These are phyloP conservation scores for Pezicula neosporulosa DNA, from an alignment of 2,329 filamentous ascomycete species.

Conservation along the genomic window DNA sequence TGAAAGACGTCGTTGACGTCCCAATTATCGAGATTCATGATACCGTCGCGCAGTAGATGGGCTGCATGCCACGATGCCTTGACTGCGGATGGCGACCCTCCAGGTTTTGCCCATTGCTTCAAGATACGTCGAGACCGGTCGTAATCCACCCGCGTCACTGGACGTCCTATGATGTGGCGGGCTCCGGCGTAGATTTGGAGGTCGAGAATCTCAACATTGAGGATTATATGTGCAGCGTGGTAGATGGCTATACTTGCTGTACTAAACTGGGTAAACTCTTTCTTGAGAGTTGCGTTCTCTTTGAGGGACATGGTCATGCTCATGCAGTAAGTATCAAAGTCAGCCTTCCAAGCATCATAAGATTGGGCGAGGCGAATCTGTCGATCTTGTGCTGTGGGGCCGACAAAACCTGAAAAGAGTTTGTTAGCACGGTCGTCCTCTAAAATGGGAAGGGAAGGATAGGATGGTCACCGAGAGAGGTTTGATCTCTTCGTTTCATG, in stretches of 20 bases:
- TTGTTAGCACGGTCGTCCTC: slow-evolving; percentile 11
- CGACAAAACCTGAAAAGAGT: slow-evolving; percentile 4
- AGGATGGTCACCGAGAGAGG: slow-evolving; percentile 45
- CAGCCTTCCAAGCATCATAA: slow-evolving; percentile 54
- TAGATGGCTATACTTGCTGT: slow-evolving; percentile 53
- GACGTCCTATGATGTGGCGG: slow-evolving; percentile 53
- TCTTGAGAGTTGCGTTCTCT: slow-evolving; percentile 24
- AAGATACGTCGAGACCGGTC: slow-evolving; percentile 45
- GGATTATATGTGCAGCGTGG: slow-evolving; percentile 52
- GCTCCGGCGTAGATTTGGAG: slow-evolving; percentile 60
- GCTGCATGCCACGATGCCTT: slow-evolving; percentile 52
- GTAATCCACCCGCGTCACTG: slow-evolving; percentile 47
- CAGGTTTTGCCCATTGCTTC: slow-evolving; percentile 42
- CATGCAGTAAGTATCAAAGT: slow-evolving; percentile 51
- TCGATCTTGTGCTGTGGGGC: slow-evolving; percentile 28
- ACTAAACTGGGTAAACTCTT: slow-evolving; percentile 43
- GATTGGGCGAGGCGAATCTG: slow-evolving; percentile 46
- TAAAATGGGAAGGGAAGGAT: slow-evolving; percentile 1
- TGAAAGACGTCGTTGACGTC: slow-evolving; percentile 54
- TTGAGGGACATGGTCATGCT: slow-evolving; percentile 30
- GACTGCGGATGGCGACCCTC: slow-evolving; percentile 30
- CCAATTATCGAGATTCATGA: slow-evolving; percentile 44
- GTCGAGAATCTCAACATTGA: slow-evolving; percentile 57
- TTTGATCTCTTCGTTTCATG: slow-evolving; percentile 59
- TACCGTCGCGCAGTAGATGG: slow-evolving; percentile 45